A percentile compares a stretch with the other conserved stretches of the same genome.
Conservation (phyloP, 257 asterid species). For the Nicotiana paniculata region DNA sequence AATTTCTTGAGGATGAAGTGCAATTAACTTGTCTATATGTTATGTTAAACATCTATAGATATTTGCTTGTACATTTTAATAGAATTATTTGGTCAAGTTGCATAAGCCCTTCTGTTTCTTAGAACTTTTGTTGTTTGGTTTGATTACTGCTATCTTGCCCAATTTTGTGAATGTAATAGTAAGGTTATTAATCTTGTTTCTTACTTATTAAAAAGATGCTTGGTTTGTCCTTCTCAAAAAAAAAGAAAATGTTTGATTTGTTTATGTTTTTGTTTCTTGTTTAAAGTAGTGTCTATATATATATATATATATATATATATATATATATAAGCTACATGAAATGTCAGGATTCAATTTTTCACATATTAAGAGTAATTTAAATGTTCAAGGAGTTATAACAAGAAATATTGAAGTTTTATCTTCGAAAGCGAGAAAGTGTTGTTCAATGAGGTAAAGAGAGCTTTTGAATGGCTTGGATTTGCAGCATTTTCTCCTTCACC, state of each 20-base stretch:
- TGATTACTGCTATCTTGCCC: background rate
- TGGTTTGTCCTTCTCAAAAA: too few species aligned
- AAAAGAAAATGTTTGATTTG: background rate
- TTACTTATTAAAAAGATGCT: too few species aligned
- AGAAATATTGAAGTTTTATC: background rate
- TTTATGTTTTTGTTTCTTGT: background rate
- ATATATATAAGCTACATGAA: background rate
- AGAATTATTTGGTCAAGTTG: background rate
- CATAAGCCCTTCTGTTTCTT: background rate
- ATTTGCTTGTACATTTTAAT: background rate
- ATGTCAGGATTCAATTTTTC: background rate
- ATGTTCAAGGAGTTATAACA: background rate
- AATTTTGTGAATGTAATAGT: background rate
- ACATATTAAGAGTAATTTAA: background rate
- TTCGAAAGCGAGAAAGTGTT: background rate
- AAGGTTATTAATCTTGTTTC: background rate
- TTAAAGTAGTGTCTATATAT: background rate
- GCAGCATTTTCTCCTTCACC: background rate
- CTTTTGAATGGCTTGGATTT: background rate
- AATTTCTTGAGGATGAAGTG: background rate
- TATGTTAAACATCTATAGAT: background rate
- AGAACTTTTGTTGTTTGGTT: background rate
- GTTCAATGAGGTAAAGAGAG: background rate
- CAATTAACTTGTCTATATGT: background rate
- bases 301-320: background rate